Evolutionary conservation across 2,329 filamentous ascomycete species (phyloP).

Genomic region (Teratosphaeria epicoccoides): DNA sequence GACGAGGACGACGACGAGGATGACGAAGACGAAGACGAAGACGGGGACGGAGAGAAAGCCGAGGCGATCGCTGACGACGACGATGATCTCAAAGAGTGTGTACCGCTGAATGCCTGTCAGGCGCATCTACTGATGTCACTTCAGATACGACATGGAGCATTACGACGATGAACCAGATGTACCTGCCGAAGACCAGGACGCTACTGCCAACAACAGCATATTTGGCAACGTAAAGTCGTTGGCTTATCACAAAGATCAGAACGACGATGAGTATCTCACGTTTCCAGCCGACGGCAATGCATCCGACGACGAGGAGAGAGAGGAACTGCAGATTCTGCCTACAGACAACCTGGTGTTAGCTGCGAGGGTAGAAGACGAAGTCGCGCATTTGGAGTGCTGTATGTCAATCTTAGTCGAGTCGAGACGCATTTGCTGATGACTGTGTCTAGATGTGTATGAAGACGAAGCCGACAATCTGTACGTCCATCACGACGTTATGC

Average conservation of each 20-base stretch:
- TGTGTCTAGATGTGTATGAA: conserved; percentile 58
- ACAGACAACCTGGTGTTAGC: conserved; percentile 89
- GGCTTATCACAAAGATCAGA: conserved; percentile 86
- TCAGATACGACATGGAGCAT: conserved; percentile 61
- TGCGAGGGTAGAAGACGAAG: conserved; percentile 91
- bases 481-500: conserved; percentile 98
- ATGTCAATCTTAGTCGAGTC: not conserved
- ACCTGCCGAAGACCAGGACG: conserved; percentile 57
- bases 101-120: not conserved
- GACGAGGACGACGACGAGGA: conserved; percentile 18
- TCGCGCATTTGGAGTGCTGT: conserved; percentile 69
- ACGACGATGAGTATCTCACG: conserved; percentile 94
- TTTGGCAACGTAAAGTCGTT: conserved; percentile 92
- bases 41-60: conserved; percentile 38
- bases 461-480: conserved; percentile 93
- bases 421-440: not conserved
- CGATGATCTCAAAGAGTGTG: conserved; percentile 84
- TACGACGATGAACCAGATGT: conserved; percentile 63
- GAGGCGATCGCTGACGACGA: conserved; percentile 6
- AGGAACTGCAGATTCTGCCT: conserved; percentile 85
- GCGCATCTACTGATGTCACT: not conserved
- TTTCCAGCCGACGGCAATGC: conserved; percentile 58
- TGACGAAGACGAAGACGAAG: conserved; percentile 19
- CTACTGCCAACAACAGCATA: conserved; percentile 56
- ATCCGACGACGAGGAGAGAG: conserved; percentile 69